These are phyloP conservation scores for Neoscytalidium dimidiatum DNA, from an alignment of 2,329 filamentous ascomycete genomes.

Conservation along the genomic window DNA sequence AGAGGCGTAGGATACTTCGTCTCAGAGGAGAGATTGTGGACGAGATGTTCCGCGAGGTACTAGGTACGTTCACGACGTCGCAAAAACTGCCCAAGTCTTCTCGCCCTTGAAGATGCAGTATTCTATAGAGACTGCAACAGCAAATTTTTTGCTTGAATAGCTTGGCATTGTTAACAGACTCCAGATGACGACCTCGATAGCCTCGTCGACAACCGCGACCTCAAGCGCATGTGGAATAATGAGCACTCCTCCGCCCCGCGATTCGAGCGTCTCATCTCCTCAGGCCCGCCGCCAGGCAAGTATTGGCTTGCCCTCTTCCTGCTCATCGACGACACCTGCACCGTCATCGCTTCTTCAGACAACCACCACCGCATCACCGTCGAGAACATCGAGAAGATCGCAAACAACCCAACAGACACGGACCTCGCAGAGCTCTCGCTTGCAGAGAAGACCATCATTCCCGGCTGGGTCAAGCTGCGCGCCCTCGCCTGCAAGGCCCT, in stretches of 20 bases:
- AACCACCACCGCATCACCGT: neutral
- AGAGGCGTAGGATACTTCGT: conserved; percentile 7
- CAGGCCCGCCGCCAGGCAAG: neutral
- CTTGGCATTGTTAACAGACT: neutral
- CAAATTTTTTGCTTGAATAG: too few relatives aligned
- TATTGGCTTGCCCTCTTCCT: conserved; percentile 16
- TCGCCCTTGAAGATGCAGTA: too few relatives aligned
- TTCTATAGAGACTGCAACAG: too few relatives aligned
- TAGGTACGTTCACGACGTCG: neutral
- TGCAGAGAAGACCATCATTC: conserved; percentile 7
- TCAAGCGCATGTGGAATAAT: conserved; percentile 14
- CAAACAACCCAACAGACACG: conserved; percentile 1
- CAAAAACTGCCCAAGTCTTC: too few relatives aligned
- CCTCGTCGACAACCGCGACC: conserved; percentile 15
- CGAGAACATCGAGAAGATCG: conserved; percentile 1
- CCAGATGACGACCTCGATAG: conserved; percentile 11
- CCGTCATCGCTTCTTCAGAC: conserved; percentile 10
- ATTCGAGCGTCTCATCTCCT: neutral
- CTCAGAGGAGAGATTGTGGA: conserved; percentile 10
- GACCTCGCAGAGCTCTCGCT: conserved; percentile 14
- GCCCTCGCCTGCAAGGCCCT: conserved; percentile 10
- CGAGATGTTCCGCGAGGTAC: neutral
- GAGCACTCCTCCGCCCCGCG: conserved; percentile 7
- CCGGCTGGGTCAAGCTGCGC: conserved; percentile 19
- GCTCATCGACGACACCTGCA: conserved; percentile 17